These are phyloP conservation scores for Nannizziopsis arthrosporioides DNA, from an alignment of 2,329 filamentous ascomycete species.

Conservation along the genomic window DNA sequence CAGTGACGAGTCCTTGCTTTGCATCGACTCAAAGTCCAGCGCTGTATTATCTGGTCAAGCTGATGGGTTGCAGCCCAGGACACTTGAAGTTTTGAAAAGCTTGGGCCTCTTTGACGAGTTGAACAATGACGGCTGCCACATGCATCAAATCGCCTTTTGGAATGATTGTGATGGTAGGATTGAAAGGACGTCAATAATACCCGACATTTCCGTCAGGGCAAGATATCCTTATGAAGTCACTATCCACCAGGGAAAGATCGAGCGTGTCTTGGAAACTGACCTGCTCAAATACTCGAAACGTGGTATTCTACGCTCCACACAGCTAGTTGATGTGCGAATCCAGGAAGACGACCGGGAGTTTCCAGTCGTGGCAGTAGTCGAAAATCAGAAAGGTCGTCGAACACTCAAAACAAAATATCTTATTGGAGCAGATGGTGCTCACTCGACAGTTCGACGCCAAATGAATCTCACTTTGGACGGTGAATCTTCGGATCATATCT, in stretches of 20 bases:
- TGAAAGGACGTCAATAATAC: slow-evolving; percentile 9
- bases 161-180: slow-evolving; percentile 32
- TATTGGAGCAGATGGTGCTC: slow-evolving; percentile 59
- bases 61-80: slow-evolving; percentile 34
- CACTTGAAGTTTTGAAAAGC: slow-evolving; percentile 34
- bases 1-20: slow-evolving; percentile 31
- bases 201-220: slow-evolving; percentile 4
- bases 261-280: slow-evolving; percentile 57
- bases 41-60: slow-evolving; percentile 34
- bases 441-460: slow-evolving; percentile 53
- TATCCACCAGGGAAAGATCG: slow-evolving; percentile 59
- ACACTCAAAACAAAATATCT: slow-evolving; percentile 55
- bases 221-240: slow-evolving; percentile 57
- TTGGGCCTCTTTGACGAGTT: slow-evolving; percentile 40
- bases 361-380: slow-evolving; percentile 26
- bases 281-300: slow-evolving; percentile 48
- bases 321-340: slow-evolving; percentile 49
- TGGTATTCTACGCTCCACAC: slow-evolving; percentile 53
- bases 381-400: slow-evolving; percentile 21
- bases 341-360: slow-evolving; percentile 35
- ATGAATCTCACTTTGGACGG: slow-evolving; percentile 45
- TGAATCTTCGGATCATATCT: slow-evolving; percentile 59
- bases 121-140: slow-evolving; percentile 47
- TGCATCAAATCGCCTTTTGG: slow-evolving; percentile 50
- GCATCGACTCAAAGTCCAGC: slow-evolving; percentile 32